Base-by-base conservation (phyloP, 768 basidiomycete genomes). In the Leccinum barrowsii region DNA sequence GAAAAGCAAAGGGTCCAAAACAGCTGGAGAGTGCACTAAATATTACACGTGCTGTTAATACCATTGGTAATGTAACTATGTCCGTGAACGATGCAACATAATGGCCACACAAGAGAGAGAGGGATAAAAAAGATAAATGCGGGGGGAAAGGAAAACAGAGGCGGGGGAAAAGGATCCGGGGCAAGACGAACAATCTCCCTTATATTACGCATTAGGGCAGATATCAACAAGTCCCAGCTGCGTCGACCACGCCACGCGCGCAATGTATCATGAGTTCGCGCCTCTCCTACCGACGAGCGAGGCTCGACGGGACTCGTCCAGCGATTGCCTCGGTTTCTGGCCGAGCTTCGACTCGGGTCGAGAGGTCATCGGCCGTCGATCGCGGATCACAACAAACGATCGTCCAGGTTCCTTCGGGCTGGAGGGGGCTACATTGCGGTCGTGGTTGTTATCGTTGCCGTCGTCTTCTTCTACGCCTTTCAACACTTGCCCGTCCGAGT, bases 311-410 rank as follows among this genome's bases (percentile, higher is more conserved):
- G 71, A 64, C 34, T 71, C 71, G 48, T 74, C 71, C 42, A 72
- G 54, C 13, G 71, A 72, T 48, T 72, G 65, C 4, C 71, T 65
- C 5, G 64, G 58, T 63, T 61, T 67, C 21, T 64, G 72, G 12
- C 59, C 58, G 34, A 32, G 47, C 21, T 63, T 65, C 3, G 57
- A 59, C 56, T 72, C 65, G 7, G 67, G 68, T 52, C 60, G 68
- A 32, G 67, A 47, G 32, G 73, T 53, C 63, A 78, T 79, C 26
- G 80, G 77, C 44, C 70, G 71, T 59, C 74, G 75, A 68, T 84
- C 85, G n/a, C 86, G 79, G 51, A 88, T 82, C 34, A 89, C 87
- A 19, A 89, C 86, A 61, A 89, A 89, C 28, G 86, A 87, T 63
- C 83, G 61, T 73, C 78, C 47, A 73, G 78, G 58, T 73, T 75